Percentiles rank a stretch among this genome's conserved stretches.
Conservation (phyloP, 768 basidiomycete genomes). For the Cyclocybe aegerita region DNA sequence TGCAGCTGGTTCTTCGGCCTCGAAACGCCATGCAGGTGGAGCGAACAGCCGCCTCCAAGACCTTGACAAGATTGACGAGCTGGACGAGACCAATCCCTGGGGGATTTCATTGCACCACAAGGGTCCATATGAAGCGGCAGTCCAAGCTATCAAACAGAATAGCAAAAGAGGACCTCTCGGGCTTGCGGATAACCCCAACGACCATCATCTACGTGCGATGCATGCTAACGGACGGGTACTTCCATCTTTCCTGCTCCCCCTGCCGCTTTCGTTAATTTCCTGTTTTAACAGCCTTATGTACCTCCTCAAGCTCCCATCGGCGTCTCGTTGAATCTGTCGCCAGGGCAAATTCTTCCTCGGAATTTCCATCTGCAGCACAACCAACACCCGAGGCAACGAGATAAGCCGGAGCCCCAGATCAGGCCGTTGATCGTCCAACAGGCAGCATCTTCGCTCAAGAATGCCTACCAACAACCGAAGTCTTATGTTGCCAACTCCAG, state of each 20-base stretch:
- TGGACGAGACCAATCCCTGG: conserved; percentile 74
- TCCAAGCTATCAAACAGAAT: conserved; percentile 20
- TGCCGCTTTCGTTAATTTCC: conserved; percentile 3
- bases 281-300: conserved; percentile 22
- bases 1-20: conserved; percentile 5
- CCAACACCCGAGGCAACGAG: conserved; percentile 11
- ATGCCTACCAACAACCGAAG: not conserved
- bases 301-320: conserved; percentile 34
- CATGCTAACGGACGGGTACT: conserved; percentile 23
- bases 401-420: conserved; percentile 6
- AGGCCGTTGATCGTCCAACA: not conserved
- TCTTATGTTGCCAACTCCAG: not conserved
- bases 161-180: conserved; percentile 22
- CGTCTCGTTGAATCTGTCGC: conserved; percentile 49
- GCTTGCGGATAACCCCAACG: conserved; percentile 9
- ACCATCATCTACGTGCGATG: conserved; percentile 19
- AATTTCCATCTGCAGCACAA: conserved; percentile 23
- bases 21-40: conserved; percentile 2
- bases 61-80: conserved; percentile 74
- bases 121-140: conserved; percentile 70
- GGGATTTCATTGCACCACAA: conserved; percentile 64
- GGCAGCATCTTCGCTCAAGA: not conserved
- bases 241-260: not conserved
- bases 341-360: conserved; percentile 57
- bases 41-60: conserved; percentile 20